Conservation (phyloP, 164 flowering plant genomes). For the Aristolochia contorta region DNA sequence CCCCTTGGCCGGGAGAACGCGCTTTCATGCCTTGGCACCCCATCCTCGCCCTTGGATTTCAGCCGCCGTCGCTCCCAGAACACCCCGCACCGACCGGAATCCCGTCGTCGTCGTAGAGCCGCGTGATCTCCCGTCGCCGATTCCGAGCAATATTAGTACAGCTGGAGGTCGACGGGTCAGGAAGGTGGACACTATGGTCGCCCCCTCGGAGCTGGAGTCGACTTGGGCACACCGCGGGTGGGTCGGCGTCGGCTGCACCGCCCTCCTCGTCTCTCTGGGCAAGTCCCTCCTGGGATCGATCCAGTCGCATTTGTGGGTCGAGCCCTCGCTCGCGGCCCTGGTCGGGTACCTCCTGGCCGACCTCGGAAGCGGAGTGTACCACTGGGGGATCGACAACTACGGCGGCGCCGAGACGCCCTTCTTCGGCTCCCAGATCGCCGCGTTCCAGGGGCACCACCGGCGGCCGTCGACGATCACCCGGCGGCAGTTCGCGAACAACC, state of each 20-base stretch:
- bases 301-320: constrained; percentile 24
- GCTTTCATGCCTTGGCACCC: neutral
- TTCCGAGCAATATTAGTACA: too few relatives aligned
- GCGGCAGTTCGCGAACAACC: constrained; percentile 74
- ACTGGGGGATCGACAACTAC: constrained; percentile 92
- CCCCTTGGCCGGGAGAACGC: neutral
- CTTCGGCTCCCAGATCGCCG: constrained; percentile 71
- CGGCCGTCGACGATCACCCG: constrained; percentile 76
- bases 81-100: neutral
- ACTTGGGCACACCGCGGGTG: constrained; percentile 85
- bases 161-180: too few relatives aligned
- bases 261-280: constrained; percentile 41
- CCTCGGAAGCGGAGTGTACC: constrained; percentile 80
- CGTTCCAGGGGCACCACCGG: constrained; percentile 77
- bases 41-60: neutral
- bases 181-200: too few relatives aligned
- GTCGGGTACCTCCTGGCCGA: constrained; percentile 68
- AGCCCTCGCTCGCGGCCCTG: constrained; percentile 48
- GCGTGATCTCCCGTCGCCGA: neutral
- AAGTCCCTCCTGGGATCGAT: constrained; percentile 24
- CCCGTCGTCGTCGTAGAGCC: neutral
- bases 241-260: constrained; percentile 65
- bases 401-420: constrained; percentile 58
- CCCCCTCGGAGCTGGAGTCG: constrained; percentile 30
- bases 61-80: neutral